These are phyloP conservation scores for Silene coronaria DNA, from an alignment of 179 eudicot genomes.

Conservation along the genomic window DNA sequence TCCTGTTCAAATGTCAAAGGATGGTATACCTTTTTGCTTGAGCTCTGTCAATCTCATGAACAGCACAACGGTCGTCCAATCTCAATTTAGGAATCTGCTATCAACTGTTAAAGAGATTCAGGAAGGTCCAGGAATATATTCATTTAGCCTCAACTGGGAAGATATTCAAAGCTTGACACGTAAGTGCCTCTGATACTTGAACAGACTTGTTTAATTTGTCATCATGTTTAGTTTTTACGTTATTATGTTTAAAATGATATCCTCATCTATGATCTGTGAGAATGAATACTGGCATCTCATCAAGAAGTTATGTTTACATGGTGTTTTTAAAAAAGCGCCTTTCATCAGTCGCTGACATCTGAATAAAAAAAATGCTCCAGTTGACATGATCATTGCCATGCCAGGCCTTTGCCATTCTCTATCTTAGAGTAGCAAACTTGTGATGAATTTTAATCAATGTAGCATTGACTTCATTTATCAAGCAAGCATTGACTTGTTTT, in stretches of 20 bases:
- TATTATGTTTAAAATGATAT: background rate
- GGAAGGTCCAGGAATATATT: slow-evolving; percentile 48
- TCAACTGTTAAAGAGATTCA: slow-evolving; percentile 45
- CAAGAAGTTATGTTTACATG: background rate
- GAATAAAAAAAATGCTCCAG: background rate
- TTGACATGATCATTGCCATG: background rate
- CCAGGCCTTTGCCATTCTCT: background rate
- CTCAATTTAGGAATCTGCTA: slow-evolving; percentile 34
- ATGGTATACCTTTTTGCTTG: slow-evolving; percentile 71
- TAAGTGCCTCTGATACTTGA: slow-evolving; percentile 29
- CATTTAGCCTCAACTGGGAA: slow-evolving; percentile 68
- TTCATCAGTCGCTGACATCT: too few species aligned
- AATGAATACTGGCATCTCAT: background rate
- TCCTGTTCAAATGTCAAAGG: slow-evolving; percentile 77
- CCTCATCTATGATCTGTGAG: background rate
- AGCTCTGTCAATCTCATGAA: slow-evolving; percentile 65
- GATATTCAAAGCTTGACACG: slow-evolving; percentile 65
- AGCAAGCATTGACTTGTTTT: slow-evolving; percentile 4
- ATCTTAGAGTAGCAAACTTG: background rate
- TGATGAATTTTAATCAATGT: background rate
- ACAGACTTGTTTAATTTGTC: background rate
- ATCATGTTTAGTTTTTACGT: background rate
- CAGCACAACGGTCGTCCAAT: slow-evolving; percentile 43
- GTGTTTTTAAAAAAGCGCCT: background rate
- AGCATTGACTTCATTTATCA: too few species aligned